Base-by-base conservation (phyloP, 306 rosid species). In the Pterocarpus macrocarpus region DNA sequence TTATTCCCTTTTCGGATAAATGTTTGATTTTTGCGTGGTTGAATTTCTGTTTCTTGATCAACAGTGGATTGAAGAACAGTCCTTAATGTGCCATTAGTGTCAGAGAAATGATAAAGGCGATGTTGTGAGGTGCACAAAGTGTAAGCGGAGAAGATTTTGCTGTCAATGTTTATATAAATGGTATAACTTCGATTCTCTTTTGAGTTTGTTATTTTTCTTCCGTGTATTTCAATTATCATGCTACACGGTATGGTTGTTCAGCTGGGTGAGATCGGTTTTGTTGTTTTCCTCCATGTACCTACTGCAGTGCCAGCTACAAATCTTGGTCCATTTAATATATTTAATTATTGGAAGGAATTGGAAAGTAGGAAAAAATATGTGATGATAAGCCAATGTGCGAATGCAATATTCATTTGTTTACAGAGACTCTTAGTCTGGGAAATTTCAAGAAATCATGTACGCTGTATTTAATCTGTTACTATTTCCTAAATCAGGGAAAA, bases 1-100 rank as follows among this genome's bases (percentile, higher is more conserved):
- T 35, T 74, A 43, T 39, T 39, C 44, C 57, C 8, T 33, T 57
- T 47, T 70, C 7, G 52, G 4, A 50, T 62, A 41, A 8, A 28
- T 58, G 43, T 74, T 67, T 83, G 28, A 15, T 14, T 11, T 39
- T 39, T 3, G 44, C 10, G 55, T 35, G 47, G 79, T 69, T 67
- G 7, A n/a, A 2, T 69, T 81, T 15, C 39, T 73, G 44, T 81
- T 79, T 63, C 36, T 80, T 28, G 4, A 33, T 64, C 47, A 55
- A 45, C 90, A 90, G 93, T 85, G 52, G 83, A 66, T 82, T 32
- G 91, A 80, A 74, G 83, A 88, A 45, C 39, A 16, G 15, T 84
- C 86, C 78, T 66, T 77, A 61, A 93, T 91, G 97, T 95, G 98
- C 79, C 99, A 93, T 86, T 97, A 95, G 67, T 93, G 99, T 64